Conservation (phyloP, 495 filamentous ascomycete genomes). For the Tuber indicum region DNA sequence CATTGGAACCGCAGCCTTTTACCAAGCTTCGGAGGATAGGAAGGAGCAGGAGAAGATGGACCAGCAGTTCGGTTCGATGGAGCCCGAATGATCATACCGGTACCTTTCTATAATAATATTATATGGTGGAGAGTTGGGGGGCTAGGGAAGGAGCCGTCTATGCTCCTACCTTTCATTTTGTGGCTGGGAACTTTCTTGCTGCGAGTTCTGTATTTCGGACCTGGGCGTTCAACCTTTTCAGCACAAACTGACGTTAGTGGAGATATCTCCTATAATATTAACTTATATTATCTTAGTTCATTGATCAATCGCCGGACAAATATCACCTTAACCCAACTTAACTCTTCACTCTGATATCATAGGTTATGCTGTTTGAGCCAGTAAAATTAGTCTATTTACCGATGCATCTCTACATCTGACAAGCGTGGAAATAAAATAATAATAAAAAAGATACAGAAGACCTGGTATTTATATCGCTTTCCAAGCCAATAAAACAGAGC, state of each 20-base stretch:
- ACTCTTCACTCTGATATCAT: neutral
- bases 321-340: neutral
- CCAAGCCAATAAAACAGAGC: neutral
- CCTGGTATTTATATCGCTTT: neutral
- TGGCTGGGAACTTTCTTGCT: constrained; percentile 12
- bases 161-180: neutral
- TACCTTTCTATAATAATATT: constrained; percentile 5
- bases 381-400: constrained; percentile 1
- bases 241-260: neutral
- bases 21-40: constrained; percentile 25
- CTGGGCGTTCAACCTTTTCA: neutral
- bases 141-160: neutral
- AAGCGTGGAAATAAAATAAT: neutral
- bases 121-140: neutral
- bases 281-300: neutral
- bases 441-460: neutral
- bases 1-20: constrained; percentile 44
- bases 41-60: constrained; percentile 27
- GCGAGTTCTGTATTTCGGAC: neutral
- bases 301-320: neutral
- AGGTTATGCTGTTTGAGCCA: neutral
- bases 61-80: constrained; percentile 33
- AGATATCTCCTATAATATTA: neutral
- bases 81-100: constrained; percentile 24
- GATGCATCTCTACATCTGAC: neutral